Evolutionary conservation across 495 filamentous ascomycete species (phyloP), one percentile per base, ranked within the genome.

Genomic region (Neurospora sp.): DNA sequence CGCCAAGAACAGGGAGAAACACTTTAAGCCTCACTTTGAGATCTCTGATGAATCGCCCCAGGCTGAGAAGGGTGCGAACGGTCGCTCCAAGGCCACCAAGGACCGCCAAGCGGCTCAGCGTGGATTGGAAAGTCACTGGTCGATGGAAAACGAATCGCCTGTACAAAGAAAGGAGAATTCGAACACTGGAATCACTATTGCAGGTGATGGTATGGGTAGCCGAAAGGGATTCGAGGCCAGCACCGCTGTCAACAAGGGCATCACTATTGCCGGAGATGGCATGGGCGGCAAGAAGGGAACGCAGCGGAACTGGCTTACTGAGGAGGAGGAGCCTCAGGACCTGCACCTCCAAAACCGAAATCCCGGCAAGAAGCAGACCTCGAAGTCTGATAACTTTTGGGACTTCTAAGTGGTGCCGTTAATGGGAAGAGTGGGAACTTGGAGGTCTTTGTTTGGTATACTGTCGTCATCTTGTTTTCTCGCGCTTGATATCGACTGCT

Each of bases 21-120:
- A 92, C 77, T 94, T 96, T 74, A 90, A 89, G 42, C 76, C 86
- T 10, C 92, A 96, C 74, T 95, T 90, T 85, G 81, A 83, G 44
- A 86, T 93, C 81, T 85, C 84, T 3, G 93, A 94, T 77, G 84
- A 87, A 27, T 87, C 87, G 0, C 88, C 91, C 4, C 73, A 77
- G 9, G 77, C 69, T 18, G 53, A 65, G 44, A 40, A 61, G 65
- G 38, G 40, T 16, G 53, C 40, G 22, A 37, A 71, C 73, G 79
- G 74, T 40, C 79, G 75, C 20, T 69, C 71, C 68, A 75, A 72
- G 74, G 80, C 84, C 42, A 78, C 84, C 44, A 85, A 85, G 38
- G 85, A 89, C 73, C 86, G 86, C 74, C 83, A 84, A 73, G 89
- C 90, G 82, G 87, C 84, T 40, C 80, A 91, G 14, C 89, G 90